A percentile compares a stretch with the other conserved stretches of the same genome.
These are phyloP conservation scores for Limnanthes douglasii DNA, from an alignment of 345 rosid genomes.

Conservation along the genomic window DNA sequence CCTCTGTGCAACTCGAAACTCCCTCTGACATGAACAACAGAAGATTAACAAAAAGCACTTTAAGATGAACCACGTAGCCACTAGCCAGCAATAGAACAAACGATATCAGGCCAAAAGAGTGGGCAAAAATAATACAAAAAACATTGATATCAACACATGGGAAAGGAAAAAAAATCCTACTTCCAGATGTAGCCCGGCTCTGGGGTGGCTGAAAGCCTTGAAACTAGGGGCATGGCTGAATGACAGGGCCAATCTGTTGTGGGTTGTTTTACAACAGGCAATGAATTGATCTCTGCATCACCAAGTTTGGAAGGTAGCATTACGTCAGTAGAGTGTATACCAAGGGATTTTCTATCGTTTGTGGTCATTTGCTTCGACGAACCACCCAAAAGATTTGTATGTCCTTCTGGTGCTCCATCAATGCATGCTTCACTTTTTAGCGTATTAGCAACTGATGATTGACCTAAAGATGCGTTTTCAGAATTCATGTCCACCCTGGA, in stretches of 20 bases:
- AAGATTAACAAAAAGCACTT: too few relatives aligned
- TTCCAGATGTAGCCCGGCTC: constrained; percentile 79
- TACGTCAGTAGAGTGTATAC: constrained; percentile 16
- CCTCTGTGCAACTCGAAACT: constrained; percentile 45
- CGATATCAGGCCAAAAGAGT: too few relatives aligned
- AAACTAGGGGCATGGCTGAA: constrained; percentile 15
- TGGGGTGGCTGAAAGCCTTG: constrained; percentile 43
- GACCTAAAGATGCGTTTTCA: constrained; percentile 33
- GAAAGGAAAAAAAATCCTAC: constrained; percentile 35
- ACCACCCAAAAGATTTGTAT: constrained; percentile 13
- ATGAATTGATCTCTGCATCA: constrained; percentile 18
- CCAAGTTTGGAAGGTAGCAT: constrained; percentile 12
- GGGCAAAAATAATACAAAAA: too few relatives aligned
- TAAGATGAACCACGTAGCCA: too few relatives aligned
- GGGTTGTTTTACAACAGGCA: constrained; percentile 17
- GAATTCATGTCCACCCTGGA: constrained; percentile 25
- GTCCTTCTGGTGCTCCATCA: constrained; percentile 35
- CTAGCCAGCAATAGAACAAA: too few relatives aligned
- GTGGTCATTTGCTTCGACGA: constrained; percentile 18
- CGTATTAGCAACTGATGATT: constrained; percentile 22
- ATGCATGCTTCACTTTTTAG: constrained; percentile 19
- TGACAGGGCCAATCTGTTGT: constrained; percentile 17
- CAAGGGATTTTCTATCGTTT: constrained; percentile 24
- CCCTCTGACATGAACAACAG: constrained; percentile 41
- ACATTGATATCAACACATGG: constrained; percentile 3